Evolutionary conservation across 2,329 filamentous ascomycete species (phyloP).

Genomic region (Pestalotiopsis sp.): DNA sequence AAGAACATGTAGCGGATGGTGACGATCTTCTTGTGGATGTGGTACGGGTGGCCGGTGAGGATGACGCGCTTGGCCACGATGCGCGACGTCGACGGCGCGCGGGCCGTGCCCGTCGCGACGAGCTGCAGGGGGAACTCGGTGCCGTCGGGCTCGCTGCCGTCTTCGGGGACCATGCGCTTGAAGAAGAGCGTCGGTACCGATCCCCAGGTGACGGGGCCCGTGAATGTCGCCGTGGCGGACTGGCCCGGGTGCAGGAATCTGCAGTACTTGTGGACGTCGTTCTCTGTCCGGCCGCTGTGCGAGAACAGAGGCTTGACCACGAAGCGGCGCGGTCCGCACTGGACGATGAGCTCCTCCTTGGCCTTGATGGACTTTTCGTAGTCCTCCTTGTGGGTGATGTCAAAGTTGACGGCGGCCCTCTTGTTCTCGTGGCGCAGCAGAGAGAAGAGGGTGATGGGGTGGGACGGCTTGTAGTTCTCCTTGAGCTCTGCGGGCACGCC

Average conservation of each 20-base stretch:
- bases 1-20: constrained; percentile 99
- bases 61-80: constrained; percentile 94
- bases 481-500: constrained; percentile 47
- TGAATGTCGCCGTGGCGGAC: constrained; percentile 86
- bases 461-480: constrained; percentile 52
- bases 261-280: constrained; percentile 97
- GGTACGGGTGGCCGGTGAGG: constrained; percentile 93
- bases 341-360: constrained; percentile 89
- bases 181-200: constrained; percentile 90
- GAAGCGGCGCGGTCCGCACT: constrained; percentile 86
- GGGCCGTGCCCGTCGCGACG: constrained; percentile 83
- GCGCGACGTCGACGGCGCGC: constrained; percentile 75
- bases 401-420: constrained; percentile 85
- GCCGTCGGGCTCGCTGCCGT: constrained; percentile 43
- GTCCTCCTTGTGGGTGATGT: constrained; percentile 82
- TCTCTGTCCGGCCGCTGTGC: constrained; percentile 84
- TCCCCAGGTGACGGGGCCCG: constrained; percentile 91
- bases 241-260: constrained; percentile 90
- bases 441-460: constrained; percentile 78
- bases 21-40: constrained; percentile 97
- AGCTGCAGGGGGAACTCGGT: constrained; percentile 64
- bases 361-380: constrained; percentile 78
- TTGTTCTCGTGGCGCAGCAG: constrained; percentile 95
- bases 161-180: constrained; percentile 55
- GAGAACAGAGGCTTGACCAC: constrained; percentile 91